Evolutionary conservation across 1,284 basidiomycete species (phyloP).

Genomic region (Veloporphyrellus conicus): DNA sequence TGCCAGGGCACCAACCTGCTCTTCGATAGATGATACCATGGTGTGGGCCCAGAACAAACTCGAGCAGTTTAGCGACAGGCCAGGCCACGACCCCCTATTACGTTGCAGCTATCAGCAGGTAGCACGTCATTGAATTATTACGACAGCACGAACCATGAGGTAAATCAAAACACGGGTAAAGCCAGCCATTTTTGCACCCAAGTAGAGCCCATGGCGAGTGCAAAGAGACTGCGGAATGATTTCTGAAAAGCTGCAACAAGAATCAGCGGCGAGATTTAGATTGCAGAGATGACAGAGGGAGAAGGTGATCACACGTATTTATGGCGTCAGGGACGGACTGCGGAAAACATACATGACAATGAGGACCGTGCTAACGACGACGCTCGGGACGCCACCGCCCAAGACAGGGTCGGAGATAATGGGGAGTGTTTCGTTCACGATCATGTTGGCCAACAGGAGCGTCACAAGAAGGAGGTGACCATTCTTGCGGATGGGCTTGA

Average conservation of each 20-base stretch:
- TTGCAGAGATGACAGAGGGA: background rate
- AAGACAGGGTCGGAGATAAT: conserved; percentile 86
- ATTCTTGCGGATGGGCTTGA: conserved; percentile 82
- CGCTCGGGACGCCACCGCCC: conserved; percentile 78
- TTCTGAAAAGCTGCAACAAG: conserved; percentile 66
- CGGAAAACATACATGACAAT: conserved; percentile 71
- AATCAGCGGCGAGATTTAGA: no score
- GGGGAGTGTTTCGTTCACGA: conserved; percentile 87
- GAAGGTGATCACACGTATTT: no score
- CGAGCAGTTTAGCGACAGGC: conserved; percentile 72
- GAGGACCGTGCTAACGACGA: conserved; percentile 78
- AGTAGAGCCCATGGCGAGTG: conserved; percentile 86
- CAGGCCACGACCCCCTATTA: conserved; percentile 71
- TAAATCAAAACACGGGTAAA: conserved; percentile 71
- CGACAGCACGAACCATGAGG: conserved; percentile 48
- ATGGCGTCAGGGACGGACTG: background rate
- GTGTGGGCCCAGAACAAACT: conserved; percentile 58
- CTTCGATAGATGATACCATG: conserved; percentile 59
- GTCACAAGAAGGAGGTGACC: conserved; percentile 82
- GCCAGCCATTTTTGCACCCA: conserved; percentile 87
- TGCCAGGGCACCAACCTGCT: conserved; percentile 26
- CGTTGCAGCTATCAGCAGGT: background rate
- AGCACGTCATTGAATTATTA: background rate
- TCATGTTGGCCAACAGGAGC: conserved; percentile 82
- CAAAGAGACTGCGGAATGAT: conserved; percentile 90